Evolutionary conservation across 306 rosid genomes (phyloP), one percentile per base, ranked within the genome.

Genomic region (Vigna radiata): DNA sequence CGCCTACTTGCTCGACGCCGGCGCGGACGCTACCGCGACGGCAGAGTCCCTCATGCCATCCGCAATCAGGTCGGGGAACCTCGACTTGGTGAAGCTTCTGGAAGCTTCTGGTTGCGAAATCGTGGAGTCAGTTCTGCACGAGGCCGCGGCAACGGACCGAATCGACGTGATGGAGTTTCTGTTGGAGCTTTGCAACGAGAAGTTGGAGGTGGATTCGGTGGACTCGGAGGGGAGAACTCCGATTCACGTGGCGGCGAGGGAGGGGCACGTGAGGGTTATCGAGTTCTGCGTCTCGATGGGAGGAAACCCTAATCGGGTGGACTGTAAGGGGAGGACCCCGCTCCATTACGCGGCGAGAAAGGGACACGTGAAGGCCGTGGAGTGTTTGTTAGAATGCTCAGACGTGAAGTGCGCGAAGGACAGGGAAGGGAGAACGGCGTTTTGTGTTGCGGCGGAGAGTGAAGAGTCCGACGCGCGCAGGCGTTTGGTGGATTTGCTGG

Each of bases 311-410:
- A 87, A 90, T 16, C 60, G 46, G 1, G 64, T 18, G 3, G 98
- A 95, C 69, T 4, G 4, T 0, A 66, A 37, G 2, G 91, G 90
- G 17, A 84, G 88, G 91, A 90, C 88, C 10, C 91, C 98, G 10
- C 90, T 95, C 1, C 98, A 92, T 23, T 79, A 39, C 39, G 96
- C 98, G 0, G 90, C 97, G 43, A 87, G 87, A 31, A 82, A 70
- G 52, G 93, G 95, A 0, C 87, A 92, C 58, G 49, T 82, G 60
- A 82, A 76, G 56, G 81, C 89, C 7, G 91, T 77, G 6, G 78
- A 86, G 89, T 86, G 77, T 66, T 39, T 92, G 66, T 60, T 90
- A 8, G 83, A 81, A 36, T 81, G 89, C 75, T 89, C 93, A 8
- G 79, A 81, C 39, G 84, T 70, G 62, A 95, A 90, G 63, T 75